Evolutionary conservation across 257 asterid genomes (phyloP).

Genomic region (Craterostigma plantagineum): DNA sequence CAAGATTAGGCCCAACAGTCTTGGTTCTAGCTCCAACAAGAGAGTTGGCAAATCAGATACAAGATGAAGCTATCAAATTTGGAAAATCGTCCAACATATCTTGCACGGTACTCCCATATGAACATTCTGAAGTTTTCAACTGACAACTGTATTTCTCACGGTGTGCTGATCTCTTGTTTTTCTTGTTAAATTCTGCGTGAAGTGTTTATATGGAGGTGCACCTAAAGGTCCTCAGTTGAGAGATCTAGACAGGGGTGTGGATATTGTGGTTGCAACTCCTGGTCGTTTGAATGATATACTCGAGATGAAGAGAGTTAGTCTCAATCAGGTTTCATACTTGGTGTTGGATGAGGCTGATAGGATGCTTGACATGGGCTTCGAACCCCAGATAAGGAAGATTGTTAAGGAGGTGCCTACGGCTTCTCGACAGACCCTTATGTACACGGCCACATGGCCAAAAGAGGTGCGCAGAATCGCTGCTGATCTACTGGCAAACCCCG

Average conservation of each 20-base stretch:
- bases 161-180: background rate
- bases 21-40: conserved; percentile 93
- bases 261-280: conserved; percentile 95
- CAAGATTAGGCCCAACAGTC: conserved; percentile 80
- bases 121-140: background rate
- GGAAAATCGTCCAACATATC: conserved; percentile 74
- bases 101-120: conserved; percentile 54
- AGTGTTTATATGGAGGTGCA: conserved; percentile 87
- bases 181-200: conserved; percentile 7
- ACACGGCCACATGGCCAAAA: conserved; percentile 99
- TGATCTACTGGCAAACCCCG: conserved; percentile 68
- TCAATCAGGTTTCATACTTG: conserved; percentile 79
- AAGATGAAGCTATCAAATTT: conserved; percentile 83
- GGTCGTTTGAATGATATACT: conserved; percentile 92
- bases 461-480: conserved; percentile 95
- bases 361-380: conserved; percentile 99
- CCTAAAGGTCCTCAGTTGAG: conserved; percentile 81
- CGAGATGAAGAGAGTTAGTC: conserved; percentile 84
- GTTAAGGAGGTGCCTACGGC: conserved; percentile 70
- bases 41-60: conserved; percentile 96
- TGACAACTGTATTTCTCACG: background rate
- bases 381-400: conserved; percentile 97
- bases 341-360: conserved; percentile 98
- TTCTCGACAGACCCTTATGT: conserved; percentile 89
- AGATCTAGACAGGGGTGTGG: conserved; percentile 81